Evolutionary conservation across 176 grass and related monocot genomes (phyloP).

Genomic region (Juncus effusus): DNA sequence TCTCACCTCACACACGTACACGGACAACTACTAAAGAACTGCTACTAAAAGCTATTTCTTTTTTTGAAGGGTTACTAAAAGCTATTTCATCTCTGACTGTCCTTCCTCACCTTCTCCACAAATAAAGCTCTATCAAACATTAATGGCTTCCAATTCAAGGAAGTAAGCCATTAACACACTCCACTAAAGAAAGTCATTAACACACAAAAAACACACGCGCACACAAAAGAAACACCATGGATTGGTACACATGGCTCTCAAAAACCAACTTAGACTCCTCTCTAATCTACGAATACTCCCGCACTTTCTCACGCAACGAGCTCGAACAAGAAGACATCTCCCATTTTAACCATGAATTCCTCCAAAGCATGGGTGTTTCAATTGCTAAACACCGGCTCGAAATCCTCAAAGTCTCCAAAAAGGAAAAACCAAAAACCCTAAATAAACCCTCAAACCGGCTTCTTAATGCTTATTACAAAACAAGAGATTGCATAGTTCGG

Average conservation of each 20-base stretch:
- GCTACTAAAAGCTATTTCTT: no score
- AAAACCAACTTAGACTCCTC: conserved; percentile 49
- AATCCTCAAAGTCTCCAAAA: conserved; percentile 70
- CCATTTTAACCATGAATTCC: conserved; percentile 83
- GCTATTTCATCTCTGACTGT: no score
- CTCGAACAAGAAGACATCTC: conserved; percentile 59
- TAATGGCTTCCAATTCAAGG: no score
- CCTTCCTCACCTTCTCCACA: no score
- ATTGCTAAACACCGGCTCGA: conserved; percentile 82
- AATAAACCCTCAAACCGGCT: neutral
- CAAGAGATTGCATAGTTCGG: neutral
- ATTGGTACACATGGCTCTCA: conserved; percentile 84
- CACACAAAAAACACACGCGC: neutral
- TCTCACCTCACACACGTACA: no score
- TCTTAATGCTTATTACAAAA: neutral
- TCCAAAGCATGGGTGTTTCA: conserved; percentile 90
- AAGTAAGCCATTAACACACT: no score
- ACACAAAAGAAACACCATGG: conserved; percentile 33
- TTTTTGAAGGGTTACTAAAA: no score
- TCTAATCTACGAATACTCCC: conserved; percentile 54
- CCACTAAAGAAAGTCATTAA: no score
- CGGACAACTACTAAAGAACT: no score
- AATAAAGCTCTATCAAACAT: no score
- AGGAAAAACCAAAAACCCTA: neutral
- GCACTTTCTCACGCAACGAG: conserved; percentile 57